phyloP scores from a whole-genome alignment of 2,329 filamentous ascomycete species.

The Eutypa lata region DNA sequence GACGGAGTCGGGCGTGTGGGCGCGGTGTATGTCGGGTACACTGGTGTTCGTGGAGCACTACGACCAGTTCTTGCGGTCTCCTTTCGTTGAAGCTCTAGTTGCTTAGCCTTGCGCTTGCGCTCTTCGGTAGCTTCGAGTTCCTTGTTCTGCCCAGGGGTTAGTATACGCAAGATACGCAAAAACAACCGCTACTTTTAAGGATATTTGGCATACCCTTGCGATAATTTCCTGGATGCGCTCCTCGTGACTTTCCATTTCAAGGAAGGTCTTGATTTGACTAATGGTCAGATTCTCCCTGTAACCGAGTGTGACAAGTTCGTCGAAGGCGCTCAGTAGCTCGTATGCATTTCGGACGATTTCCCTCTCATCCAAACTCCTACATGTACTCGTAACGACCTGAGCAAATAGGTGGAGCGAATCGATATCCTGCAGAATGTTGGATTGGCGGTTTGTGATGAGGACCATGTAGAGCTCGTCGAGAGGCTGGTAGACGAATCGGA shows the following conservation, averaged over 20 bases:
- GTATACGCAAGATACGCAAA: conserved; percentile 1
- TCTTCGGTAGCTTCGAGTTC: conserved; percentile 97
- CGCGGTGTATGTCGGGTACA: conserved; percentile 86
- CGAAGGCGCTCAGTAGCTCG: conserved; percentile 92
- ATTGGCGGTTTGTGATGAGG: conserved; percentile 98
- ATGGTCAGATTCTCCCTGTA: conserved; percentile 96
- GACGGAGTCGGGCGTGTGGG: conserved; percentile 69
- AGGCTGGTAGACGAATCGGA: conserved; percentile 98
- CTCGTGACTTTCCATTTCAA: conserved; percentile 99
- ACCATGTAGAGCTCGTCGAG: conserved; percentile 99
- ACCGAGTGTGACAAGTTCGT: conserved; percentile 92
- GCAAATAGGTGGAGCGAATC: conserved; percentile 97
- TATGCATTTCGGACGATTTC: conserved; percentile 95
- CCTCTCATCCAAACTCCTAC: conserved; percentile 91
- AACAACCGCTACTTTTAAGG: conserved; percentile 3
- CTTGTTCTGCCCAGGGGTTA: conserved; percentile 70
- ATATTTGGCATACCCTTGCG: conserved; percentile 62
- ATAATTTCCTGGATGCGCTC: conserved; percentile 99
- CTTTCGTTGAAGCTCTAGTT: conserved; percentile 97
- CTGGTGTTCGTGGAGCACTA: conserved; percentile 67
- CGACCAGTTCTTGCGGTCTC: conserved; percentile 80
- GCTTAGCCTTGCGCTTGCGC: conserved; percentile 97
- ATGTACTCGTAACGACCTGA: conserved; percentile 94
- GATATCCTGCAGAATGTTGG: conserved; percentile 98
- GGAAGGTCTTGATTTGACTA: conserved; percentile 96